phyloP scores from a whole-genome alignment of 106 monocot species.

The Phalaenopsis aphrodite region DNA sequence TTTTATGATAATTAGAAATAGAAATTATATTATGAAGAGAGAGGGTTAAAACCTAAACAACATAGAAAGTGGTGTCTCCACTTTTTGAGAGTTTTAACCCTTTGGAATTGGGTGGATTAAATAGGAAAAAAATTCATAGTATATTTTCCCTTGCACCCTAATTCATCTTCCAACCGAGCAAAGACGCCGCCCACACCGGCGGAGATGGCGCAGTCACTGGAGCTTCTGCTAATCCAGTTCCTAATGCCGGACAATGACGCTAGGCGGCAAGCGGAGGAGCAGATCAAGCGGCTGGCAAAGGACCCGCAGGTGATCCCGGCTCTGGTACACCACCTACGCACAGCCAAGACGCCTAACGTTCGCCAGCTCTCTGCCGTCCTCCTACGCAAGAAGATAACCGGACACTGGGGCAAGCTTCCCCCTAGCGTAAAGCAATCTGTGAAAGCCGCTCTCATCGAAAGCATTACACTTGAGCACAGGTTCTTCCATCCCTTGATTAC shows the following conservation, averaged over 20 bases:
- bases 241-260: conserved; percentile 98
- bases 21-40: too few relatives aligned
- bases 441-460: conserved; percentile 82
- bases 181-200: too few relatives aligned
- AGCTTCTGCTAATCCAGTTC: conserved; percentile 85
- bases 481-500: conserved; percentile 5
- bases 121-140: too few relatives aligned
- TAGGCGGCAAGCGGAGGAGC: conserved; percentile 92
- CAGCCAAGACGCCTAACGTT: conserved; percentile 89
- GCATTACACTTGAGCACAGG: conserved; percentile 88
- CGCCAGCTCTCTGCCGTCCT: conserved; percentile 96
- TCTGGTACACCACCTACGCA: conserved; percentile 92
- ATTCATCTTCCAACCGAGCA: too few relatives aligned
- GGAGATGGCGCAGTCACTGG: conserved; percentile 78
- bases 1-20: too few relatives aligned
- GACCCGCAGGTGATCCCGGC: conserved; percentile 88
- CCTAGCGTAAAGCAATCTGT: conserved; percentile 48
- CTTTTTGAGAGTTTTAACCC: too few relatives aligned
- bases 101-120: too few relatives aligned
- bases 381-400: conserved; percentile 95
- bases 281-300: conserved; percentile 80
- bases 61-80: too few relatives aligned
- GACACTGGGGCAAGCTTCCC: conserved; percentile 93
- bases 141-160: too few relatives aligned
- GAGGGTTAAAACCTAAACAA: too few relatives aligned